Evolutionary conservation across 768 basidiomycete genomes (phyloP).

Genomic region (Kwoniella dendrophila): DNA sequence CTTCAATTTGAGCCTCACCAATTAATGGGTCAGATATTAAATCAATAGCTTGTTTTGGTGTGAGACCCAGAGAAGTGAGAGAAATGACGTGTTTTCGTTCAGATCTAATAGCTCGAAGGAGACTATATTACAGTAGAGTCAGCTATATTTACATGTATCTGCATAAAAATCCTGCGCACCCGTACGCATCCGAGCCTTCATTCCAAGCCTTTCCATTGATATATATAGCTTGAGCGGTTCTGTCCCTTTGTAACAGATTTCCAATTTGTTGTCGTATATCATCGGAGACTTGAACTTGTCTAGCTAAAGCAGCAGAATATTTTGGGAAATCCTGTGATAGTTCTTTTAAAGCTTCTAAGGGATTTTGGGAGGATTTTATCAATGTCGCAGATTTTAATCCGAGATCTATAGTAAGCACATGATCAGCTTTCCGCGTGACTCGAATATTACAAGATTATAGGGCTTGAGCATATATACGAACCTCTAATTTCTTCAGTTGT

Average conservation of each 20-base stretch:
- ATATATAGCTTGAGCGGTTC: slow-evolving; percentile 62
- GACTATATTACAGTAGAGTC: slow-evolving; percentile 54
- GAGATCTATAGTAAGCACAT: slow-evolving; percentile 57
- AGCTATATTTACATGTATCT: background rate
- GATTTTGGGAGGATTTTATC: slow-evolving; percentile 65
- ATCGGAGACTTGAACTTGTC: slow-evolving; percentile 64
- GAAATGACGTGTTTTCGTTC: slow-evolving; percentile 69
- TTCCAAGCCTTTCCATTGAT: slow-evolving; percentile 73
- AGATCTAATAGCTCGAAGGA: slow-evolving; percentile 71
- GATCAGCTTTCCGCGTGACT: slow-evolving; percentile 51
- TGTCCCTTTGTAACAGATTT: slow-evolving; percentile 61
- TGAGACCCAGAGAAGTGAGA: slow-evolving; percentile 67
- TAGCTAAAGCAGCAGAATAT: slow-evolving; percentile 73
- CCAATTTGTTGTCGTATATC: slow-evolving; percentile 65
- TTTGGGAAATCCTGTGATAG: slow-evolving; percentile 88
- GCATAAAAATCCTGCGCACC: slow-evolving; percentile 54
- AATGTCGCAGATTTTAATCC: slow-evolving; percentile 76
- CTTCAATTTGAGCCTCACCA: slow-evolving; percentile 61
- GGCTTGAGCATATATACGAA: slow-evolving; percentile 48
- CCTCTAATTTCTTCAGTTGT: slow-evolving; percentile 61
- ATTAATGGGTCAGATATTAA: slow-evolving; percentile 70
- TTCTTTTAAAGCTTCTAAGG: slow-evolving; percentile 64
- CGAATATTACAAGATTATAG: background rate
- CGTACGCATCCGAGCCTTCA: slow-evolving; percentile 72
- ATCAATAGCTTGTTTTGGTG: slow-evolving; percentile 68